These are phyloP conservation scores for Termitomyces sp. DNA, from an alignment of 768 basidiomycete species.

Conservation along the genomic window DNA sequence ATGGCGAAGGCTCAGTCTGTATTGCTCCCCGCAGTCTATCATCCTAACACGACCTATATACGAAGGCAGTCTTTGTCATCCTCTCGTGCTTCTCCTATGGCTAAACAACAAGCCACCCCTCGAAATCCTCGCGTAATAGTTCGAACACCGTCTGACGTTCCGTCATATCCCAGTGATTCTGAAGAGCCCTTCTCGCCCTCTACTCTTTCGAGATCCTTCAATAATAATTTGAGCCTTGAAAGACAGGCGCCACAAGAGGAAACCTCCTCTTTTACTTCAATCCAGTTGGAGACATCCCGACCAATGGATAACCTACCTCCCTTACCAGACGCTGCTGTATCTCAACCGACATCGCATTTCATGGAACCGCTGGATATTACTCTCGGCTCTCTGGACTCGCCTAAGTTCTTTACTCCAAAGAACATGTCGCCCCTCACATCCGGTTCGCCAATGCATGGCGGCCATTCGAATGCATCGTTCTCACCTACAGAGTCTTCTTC, in stretches of 20 bases:
- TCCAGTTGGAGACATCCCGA: neutral
- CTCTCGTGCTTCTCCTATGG: neutral
- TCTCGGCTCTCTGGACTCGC: conserved; percentile 15
- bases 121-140: conserved; percentile 18
- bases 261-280: neutral
- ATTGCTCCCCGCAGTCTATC: conserved; percentile 1
- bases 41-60: conserved; percentile 13
- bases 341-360: neutral
- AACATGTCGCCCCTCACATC: neutral
- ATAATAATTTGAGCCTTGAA: neutral
- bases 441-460: conserved; percentile 2
- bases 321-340: neutral
- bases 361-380: neutral
- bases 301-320: neutral
- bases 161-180: conserved; percentile 14
- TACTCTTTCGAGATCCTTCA: neutral
- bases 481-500: neutral
- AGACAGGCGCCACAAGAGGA: neutral
- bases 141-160: conserved; percentile 22
- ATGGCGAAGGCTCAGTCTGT: neutral
- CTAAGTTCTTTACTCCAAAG: conserved; percentile 8
- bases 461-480: conserved; percentile 1
- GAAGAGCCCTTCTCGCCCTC: neutral
- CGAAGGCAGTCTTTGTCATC: conserved; percentile 9
- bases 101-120: conserved; percentile 9